Evolutionary conservation across 2,329 filamentous ascomycete genomes (phyloP).

Genomic region (Trichoderma sp.): DNA sequence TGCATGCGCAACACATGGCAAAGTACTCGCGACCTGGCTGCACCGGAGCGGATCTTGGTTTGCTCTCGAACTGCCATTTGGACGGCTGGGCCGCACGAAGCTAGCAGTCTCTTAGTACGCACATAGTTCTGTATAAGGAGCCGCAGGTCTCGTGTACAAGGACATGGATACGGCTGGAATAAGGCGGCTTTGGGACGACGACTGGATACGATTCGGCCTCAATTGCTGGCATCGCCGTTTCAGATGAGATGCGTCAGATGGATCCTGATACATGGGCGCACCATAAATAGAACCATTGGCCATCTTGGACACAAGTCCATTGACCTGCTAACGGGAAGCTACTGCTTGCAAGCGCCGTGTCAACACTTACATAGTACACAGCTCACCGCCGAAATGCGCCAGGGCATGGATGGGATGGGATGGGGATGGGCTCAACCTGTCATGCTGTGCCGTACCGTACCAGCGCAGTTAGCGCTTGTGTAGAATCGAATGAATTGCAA

Average conservation of each 20-base stretch:
- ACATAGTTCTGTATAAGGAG: too few relatives aligned
- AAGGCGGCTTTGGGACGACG: background rate
- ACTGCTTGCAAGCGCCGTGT: background rate
- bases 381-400: background rate
- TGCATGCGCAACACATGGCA: constrained; percentile 28
- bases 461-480: background rate
- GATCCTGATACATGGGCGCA: background rate
- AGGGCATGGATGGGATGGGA: background rate
- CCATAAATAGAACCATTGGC: background rate
- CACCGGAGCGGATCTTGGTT: background rate
- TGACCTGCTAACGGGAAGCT: background rate
- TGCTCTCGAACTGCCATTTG: background rate
- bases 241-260: constrained; percentile 15
- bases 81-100: background rate
- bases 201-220: background rate
- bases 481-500: background rate
- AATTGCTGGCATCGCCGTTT: constrained; percentile 6
- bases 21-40: constrained; percentile 27
- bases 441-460: constrained; percentile 9
- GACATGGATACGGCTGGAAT: background rate
- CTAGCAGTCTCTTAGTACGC: background rate
- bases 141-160: background rate
- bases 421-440: background rate
- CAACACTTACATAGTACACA: background rate
- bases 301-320: background rate